A percentile compares a stretch with the other conserved stretches of the same genome.
These are phyloP conservation scores for Rhizoctonia solani DNA, from an alignment of 1,284 basidiomycete species.

Conservation along the genomic window DNA sequence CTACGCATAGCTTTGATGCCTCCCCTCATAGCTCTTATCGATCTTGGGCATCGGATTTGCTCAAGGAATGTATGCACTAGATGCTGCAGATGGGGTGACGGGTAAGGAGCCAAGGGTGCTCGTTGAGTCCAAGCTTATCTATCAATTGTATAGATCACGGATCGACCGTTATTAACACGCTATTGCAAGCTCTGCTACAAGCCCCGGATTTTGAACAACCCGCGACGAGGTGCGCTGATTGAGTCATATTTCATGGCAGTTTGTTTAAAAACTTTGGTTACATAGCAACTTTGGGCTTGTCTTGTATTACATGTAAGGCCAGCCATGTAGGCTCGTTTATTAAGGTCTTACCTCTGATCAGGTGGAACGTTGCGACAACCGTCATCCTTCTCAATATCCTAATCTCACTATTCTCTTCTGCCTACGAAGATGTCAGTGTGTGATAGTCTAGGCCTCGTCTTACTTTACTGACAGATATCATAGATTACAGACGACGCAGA, in stretches of 20 bases:
- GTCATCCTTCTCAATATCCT: slow-evolving; percentile 92
- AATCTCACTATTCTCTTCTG: slow-evolving; percentile 91
- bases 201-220: slow-evolving; percentile 80
- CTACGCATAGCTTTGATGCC: too few relatives aligned
- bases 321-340: neutral
- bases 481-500: slow-evolving; percentile 66
- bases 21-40: slow-evolving; percentile 70
- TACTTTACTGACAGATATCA: slow-evolving; percentile 17
- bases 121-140: neutral
- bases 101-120: slow-evolving; percentile 51
- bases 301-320: slow-evolving; percentile 76
- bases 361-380: slow-evolving; percentile 86
- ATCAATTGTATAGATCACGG: neutral
- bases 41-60: slow-evolving; percentile 83
- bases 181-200: slow-evolving; percentile 81
- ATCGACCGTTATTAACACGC: slow-evolving; percentile 62
- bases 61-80: slow-evolving; percentile 86
- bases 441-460: neutral
- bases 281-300: slow-evolving; percentile 67
- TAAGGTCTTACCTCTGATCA: slow-evolving; percentile 43
- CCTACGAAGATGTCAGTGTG: slow-evolving; percentile 77
- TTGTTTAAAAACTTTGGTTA: slow-evolving; percentile 38
- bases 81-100: slow-evolving; percentile 82
- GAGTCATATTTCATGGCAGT: neutral
- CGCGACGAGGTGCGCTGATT: slow-evolving; percentile 51